Evolutionary conservation across 2,329 filamentous ascomycete species (phyloP).

Genomic region (Fusarium pininemorale): DNA sequence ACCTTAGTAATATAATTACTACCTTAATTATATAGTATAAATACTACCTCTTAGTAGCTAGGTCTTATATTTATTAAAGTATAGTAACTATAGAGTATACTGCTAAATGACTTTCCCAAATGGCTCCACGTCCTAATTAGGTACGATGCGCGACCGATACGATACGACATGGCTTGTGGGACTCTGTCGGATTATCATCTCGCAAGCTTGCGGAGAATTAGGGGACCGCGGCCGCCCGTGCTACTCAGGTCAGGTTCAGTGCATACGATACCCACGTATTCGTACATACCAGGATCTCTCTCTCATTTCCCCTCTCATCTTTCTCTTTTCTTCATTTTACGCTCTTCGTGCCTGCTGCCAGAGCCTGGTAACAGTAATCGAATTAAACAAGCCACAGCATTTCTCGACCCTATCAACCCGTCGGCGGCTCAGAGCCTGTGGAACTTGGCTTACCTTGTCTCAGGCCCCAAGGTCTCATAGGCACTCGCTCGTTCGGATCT

Average conservation of each 20-base stretch:
- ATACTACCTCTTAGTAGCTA: no score
- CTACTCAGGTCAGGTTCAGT: neutral
- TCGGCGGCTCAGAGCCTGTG: conserved; percentile 3
- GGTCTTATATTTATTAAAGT: no score
- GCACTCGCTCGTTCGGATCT: conserved; percentile 10
- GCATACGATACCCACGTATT: conserved; percentile 23
- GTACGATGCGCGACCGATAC: conserved; percentile 35
- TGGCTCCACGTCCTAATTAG: conserved; percentile 33
- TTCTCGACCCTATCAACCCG: conserved; percentile 5
- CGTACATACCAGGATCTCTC: conserved; percentile 15
- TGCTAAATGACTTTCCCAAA: neutral
- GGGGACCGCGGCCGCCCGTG: conserved; percentile 26
- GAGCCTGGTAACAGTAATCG: conserved; percentile 16
- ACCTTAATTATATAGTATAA: no score
- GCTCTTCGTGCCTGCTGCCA: conserved; percentile 16
- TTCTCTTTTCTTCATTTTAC: conserved; percentile 15
- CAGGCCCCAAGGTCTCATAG: conserved; percentile 12
- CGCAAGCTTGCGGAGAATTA: conserved; percentile 36
- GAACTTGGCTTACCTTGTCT: conserved; percentile 34
- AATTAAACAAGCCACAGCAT: conserved; percentile 33
- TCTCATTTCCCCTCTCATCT: conserved; percentile 3
- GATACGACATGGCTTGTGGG: conserved; percentile 31
- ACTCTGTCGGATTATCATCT: conserved; percentile 29
- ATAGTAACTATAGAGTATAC: no score
- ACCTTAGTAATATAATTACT: no score